Percentiles rank a stretch among this genome's conserved stretches.
These are phyloP conservation scores for Penicillium canescens DNA, from an alignment of 495 filamentous ascomycete species.

Conservation along the genomic window DNA sequence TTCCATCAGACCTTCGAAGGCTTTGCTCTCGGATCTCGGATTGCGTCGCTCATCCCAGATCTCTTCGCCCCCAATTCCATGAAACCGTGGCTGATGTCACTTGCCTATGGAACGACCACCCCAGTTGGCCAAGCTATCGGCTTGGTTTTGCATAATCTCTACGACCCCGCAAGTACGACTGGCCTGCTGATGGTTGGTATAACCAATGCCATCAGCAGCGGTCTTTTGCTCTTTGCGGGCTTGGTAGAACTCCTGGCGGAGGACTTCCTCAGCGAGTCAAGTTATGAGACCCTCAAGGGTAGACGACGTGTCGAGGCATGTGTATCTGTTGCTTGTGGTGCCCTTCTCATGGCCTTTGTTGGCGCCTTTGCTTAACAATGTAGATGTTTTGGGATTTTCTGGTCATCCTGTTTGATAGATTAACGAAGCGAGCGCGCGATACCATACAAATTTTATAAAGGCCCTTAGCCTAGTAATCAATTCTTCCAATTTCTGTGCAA, in stretches of 20 bases:
- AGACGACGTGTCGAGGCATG: slow-evolving; percentile 72
- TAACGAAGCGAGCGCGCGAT: background rate
- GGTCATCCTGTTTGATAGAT: background rate
- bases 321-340: slow-evolving; percentile 72
- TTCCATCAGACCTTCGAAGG: slow-evolving; percentile 88
- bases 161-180: slow-evolving; percentile 78
- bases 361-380: slow-evolving; percentile 76
- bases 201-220: slow-evolving; percentile 88
- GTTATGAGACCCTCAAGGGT: slow-evolving; percentile 73
- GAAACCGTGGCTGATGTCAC: slow-evolving; percentile 90
- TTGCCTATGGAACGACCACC: slow-evolving; percentile 89
- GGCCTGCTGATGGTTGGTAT: slow-evolving; percentile 88
- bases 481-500: too few relatives aligned
- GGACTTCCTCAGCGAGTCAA: slow-evolving; percentile 88
- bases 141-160: slow-evolving; percentile 75
- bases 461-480: too few relatives aligned
- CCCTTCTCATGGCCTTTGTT: slow-evolving; percentile 80
- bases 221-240: slow-evolving; percentile 86
- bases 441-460: background rate
- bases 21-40: slow-evolving; percentile 71
- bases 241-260: slow-evolving; percentile 90
- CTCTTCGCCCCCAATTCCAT: slow-evolving; percentile 49
- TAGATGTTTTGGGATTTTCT: background rate
- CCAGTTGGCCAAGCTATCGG: slow-evolving; percentile 91
- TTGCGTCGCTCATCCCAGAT: slow-evolving; percentile 61